Evolutionary conservation across 106 monocot genomes (phyloP), one percentile per base, ranked within the genome.

Genomic region (Platanthera zijinensis): DNA sequence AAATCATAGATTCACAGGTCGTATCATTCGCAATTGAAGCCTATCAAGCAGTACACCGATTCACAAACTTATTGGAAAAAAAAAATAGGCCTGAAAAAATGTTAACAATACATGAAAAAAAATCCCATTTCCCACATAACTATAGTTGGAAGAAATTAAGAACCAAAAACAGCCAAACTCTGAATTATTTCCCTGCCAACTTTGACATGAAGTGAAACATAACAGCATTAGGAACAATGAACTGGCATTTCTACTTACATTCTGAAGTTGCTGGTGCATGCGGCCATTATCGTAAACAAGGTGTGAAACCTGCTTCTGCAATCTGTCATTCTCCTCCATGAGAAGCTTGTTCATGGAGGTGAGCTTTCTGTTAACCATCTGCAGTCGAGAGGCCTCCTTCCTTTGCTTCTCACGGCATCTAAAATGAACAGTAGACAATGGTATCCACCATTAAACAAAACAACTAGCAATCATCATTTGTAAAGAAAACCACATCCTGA

Each of bases 361-460:
- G 39, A 95, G 92, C 79, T 90, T 95, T 70, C 95, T 71, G 77
- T 95, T 95, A 11, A 92, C 92, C 10, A 85, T 89, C 74, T 95
- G 95, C 21, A 92, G 92, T 48, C 90, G 88, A 71, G 90, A 86
- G 10, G 92, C 82, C 75, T 95, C 95, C 77, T 95, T 95, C 75
- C 88, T 81, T 75, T 95, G 95, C 75, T 95, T 95, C 75, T 95
- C 95, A 10, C 92, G 95, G 82, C 95, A 95, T 77, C 95, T 95
- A 17, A 47, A 21, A 57, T 21, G 10, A 15, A 70, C 39, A 39
- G 45, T 3, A 68, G 17, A 47, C 8, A 1, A 6, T 70, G 14
- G 66, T 5, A 32, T 32, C 28, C 12, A 28, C 66, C 30, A 28
- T 12, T 32, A 66, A 66, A 66, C 5, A n/a, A 66, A 66, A 12